Evolutionary conservation across 1,139 yeast species (phyloP), one percentile per base, ranked within the genome.

Genomic region (Pneumocystis carinii): DNA sequence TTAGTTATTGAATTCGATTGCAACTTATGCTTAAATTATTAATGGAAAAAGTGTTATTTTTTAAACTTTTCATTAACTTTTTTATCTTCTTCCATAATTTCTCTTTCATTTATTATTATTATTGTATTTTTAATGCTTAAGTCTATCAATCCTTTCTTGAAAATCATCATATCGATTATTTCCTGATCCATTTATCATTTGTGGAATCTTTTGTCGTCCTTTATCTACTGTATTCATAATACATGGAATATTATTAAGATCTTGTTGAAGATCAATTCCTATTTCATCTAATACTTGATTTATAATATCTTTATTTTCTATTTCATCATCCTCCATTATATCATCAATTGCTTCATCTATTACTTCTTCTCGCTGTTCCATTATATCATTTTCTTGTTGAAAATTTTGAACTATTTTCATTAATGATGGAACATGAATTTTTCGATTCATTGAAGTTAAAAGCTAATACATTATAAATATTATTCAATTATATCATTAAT

Each of bases 301-400:
- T 65, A 94, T 90, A 60, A 92, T 87, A 70, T 90, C 97, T 71
- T 92, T 97, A 15, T 88, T 87, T 72, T 92, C 97, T 69, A 88
- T 96, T 68, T 65, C 66, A 41, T 65, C 66, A n/a, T 64, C 66
- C 29, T 64, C 66, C 62, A 86, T 90, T 36, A 63, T 61, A 72
- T 90, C 97, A 72, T 92, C 98, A 69, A 94, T 86, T 15, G 96
- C 95, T 72, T 92, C 98, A 73, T 92, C 98, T 88, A 92, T 94
- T 82, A 92, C 89, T 72, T 94, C 99, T 73, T 92, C 97, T 71
- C 96, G 86, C 75, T 92, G 98, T 74, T 92, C 97, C 97, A 92
- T 92, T 72, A 94, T 77, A 72, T 92, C 98, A 74, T 87, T 89
- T 72, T 92, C 96, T 71, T 83, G 84, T 70, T 94, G 96, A 75